Evolutionary conservation across 2,329 filamentous ascomycete genomes (phyloP).

Genomic region (Malbranchea zuffiana): DNA sequence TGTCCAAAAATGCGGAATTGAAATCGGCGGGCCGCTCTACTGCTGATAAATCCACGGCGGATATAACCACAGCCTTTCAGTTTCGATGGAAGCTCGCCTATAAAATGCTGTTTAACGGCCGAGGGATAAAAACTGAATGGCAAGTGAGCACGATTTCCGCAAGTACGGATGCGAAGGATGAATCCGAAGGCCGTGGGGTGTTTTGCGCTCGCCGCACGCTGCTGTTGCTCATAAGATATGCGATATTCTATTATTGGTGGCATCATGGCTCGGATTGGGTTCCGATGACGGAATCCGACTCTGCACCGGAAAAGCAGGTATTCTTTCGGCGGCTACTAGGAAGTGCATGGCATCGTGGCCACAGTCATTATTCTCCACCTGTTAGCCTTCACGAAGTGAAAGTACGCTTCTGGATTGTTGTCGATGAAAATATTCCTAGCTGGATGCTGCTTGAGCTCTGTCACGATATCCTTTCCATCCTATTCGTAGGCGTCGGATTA

Average conservation of each 20-base stretch:
- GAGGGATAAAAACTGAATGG: conserved; percentile 9
- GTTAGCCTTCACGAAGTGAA: conserved; percentile 4
- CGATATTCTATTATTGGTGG: conserved; percentile 1
- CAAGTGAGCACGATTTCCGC: conserved; percentile 1
- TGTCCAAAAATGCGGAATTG: too few relatives aligned
- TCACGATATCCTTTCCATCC: conserved; percentile 4
- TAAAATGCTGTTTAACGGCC: conserved; percentile 10
- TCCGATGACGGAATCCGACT: conserved; percentile 2
- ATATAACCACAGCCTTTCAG: not conserved
- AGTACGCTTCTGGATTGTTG: conserved; percentile 1
- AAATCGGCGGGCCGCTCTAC: too few relatives aligned
- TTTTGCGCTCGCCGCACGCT: conserved; percentile 1
- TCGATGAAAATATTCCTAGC: conserved; percentile 3
- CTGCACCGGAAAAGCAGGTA: conserved; percentile 5
- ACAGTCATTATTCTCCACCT: not conserved
- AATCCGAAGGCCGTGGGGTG: not conserved
- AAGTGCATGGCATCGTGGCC: not conserved
- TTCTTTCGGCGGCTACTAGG: conserved; percentile 3
- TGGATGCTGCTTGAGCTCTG: not conserved
- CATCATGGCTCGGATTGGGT: not conserved
- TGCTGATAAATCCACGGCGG: too few relatives aligned
- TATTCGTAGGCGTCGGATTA: conserved; percentile 6
- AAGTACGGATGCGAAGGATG: not conserved
- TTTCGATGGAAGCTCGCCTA: not conserved
- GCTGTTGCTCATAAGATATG: not conserved